These are phyloP conservation scores for Fomes fomentarius DNA, from an alignment of 1,284 basidiomycete species.

Conservation along the genomic window DNA sequence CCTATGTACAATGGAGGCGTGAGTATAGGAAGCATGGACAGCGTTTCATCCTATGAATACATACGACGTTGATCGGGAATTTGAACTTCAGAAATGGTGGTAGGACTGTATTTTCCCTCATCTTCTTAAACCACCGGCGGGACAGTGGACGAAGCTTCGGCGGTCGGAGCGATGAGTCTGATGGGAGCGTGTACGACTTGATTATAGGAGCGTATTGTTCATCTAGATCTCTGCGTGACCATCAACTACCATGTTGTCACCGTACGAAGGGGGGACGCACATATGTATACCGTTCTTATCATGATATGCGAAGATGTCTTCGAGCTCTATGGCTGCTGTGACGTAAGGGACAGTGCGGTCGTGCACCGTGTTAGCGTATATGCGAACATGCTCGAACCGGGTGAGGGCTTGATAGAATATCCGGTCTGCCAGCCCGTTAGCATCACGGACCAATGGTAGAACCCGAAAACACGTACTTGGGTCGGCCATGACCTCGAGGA, in stretches of 20 bases:
- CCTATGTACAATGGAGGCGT: constrained; percentile 36
- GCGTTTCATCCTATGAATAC: too few species aligned
- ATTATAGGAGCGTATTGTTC: constrained; percentile 61
- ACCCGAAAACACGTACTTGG: constrained; percentile 54
- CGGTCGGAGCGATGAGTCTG: constrained; percentile 43
- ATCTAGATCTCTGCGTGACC: constrained; percentile 49
- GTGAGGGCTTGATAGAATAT: constrained; percentile 80
- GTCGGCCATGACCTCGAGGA: constrained; percentile 87
- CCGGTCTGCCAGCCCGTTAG: constrained; percentile 55
- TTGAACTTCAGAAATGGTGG: constrained; percentile 66
- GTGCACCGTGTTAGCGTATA: constrained; percentile 87
- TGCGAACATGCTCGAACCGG: constrained; percentile 69
- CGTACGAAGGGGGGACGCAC: constrained; percentile 40
- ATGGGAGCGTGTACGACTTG: constrained; percentile 43
- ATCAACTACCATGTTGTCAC: neutral
- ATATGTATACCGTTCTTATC: constrained; percentile 62
- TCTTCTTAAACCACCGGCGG: constrained; percentile 47
- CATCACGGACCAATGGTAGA: neutral
- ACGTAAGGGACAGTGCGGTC: constrained; percentile 85
- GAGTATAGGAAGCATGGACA: too few species aligned
- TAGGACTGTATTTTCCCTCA: constrained; percentile 45
- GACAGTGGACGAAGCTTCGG: constrained; percentile 45
- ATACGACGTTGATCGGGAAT: constrained; percentile 77
- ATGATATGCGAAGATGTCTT: constrained; percentile 71
- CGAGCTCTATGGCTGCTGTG: constrained; percentile 71